phyloP scores from a whole-genome alignment of 371 early-diverging fungal species.

The Circinella minor region DNA sequence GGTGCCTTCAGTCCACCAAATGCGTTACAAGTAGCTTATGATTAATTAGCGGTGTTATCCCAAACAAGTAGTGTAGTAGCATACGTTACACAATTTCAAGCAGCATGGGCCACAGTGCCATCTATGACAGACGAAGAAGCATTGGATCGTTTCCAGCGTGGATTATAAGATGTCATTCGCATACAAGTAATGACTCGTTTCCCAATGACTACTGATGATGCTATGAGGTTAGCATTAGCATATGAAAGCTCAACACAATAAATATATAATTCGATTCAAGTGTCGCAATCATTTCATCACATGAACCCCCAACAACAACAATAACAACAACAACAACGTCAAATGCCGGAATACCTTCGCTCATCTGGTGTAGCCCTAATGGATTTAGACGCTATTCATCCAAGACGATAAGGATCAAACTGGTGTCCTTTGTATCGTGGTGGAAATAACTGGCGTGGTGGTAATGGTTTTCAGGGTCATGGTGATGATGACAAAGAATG shows the following conservation, averaged over 20 bases:
- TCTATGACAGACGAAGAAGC: slow-evolving; percentile 17
- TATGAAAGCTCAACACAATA: not conserved
- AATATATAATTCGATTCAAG: not conserved
- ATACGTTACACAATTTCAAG: not conserved
- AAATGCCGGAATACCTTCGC: too few species aligned
- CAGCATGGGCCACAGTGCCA: not conserved
- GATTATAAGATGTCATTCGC: not conserved
- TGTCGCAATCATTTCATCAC: not conserved
- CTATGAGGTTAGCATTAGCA: not conserved
- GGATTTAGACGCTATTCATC: too few species aligned
- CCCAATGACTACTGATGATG: not conserved
- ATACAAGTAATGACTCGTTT: not conserved
- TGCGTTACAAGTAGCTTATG: not conserved
- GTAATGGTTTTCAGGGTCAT: too few species aligned
- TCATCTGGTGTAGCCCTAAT: too few species aligned
- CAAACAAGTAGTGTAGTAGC: not conserved
- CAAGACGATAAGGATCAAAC: too few species aligned
- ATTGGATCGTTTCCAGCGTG: not conserved
- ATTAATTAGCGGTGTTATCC: not conserved
- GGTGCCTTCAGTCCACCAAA: not conserved
- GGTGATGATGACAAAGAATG: too few species aligned
- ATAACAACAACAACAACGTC: too few species aligned
- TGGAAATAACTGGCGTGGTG: too few species aligned
- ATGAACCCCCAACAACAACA: too few species aligned
- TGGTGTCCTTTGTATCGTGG: too few species aligned